These are phyloP conservation scores for Aschersonia sp. DNA, from an alignment of 2,329 filamentous ascomycete species.

Conservation along the genomic window DNA sequence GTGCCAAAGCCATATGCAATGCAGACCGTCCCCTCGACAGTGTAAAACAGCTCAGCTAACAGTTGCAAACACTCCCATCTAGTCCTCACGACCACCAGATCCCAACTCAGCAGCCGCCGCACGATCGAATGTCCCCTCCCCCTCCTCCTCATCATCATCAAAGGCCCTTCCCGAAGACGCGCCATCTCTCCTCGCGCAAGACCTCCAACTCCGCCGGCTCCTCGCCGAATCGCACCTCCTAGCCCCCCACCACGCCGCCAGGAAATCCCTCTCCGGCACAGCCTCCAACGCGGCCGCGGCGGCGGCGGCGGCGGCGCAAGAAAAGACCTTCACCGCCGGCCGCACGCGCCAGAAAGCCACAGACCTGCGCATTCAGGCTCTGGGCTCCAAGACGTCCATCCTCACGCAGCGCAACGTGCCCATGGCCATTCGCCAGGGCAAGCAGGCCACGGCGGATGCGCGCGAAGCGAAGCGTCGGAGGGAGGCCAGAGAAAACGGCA, in stretches of 20 bases:
- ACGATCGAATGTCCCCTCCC: neutral
- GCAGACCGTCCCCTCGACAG: too few relatives aligned
- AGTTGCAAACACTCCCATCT: neutral
- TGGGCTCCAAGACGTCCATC: slow-evolving; percentile 65
- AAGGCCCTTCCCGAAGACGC: slow-evolving; percentile 37
- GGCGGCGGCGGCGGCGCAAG: slow-evolving; percentile 14
- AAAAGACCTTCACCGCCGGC: slow-evolving; percentile 38
- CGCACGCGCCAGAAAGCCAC: slow-evolving; percentile 66
- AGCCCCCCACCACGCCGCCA: slow-evolving; percentile 30
- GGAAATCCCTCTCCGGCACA: slow-evolving; percentile 21
- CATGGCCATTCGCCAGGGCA: slow-evolving; percentile 75
- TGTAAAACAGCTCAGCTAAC: too few relatives aligned
- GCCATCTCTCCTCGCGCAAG: slow-evolving; percentile 67
- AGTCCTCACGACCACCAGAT: slow-evolving; percentile 35
- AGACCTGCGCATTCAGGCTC: slow-evolving; percentile 67
- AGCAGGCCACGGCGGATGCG: slow-evolving; percentile 47
- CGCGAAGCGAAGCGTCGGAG: slow-evolving; percentile 57
- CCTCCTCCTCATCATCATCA: slow-evolving; percentile 5
- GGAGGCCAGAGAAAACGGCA: slow-evolving; percentile 80
- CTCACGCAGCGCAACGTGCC: slow-evolving; percentile 79
- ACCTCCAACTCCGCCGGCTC: slow-evolving; percentile 80
- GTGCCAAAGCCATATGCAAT: neutral
- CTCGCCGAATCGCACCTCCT: slow-evolving; percentile 87
- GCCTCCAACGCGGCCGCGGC: slow-evolving; percentile 12
- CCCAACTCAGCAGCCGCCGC: slow-evolving; percentile 1